Base-by-base conservation (phyloP, 2,329 filamentous ascomycete species). In the Exserohilum rostratum region DNA sequence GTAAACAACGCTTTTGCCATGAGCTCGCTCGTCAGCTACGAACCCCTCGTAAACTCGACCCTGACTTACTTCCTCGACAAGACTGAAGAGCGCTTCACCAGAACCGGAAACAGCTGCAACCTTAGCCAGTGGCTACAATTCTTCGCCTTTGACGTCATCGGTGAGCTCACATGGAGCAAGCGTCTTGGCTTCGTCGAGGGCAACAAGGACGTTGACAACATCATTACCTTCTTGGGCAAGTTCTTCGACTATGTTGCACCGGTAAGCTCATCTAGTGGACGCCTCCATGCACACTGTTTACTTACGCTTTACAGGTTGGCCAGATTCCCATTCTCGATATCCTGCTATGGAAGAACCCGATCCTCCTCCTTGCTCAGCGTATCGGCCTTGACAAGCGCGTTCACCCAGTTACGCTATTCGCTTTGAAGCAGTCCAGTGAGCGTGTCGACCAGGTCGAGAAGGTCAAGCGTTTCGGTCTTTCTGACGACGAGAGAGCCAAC, bases 91-190 rank as follows among this genome's bases (percentile, higher is more conserved):
- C 64, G 77, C 29, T 82, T 77, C 61, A 75, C 75, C 9, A 70
- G 70, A 4, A 76, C 76, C 0, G 74, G 77, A 11, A 57, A 62
- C 25, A 75, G 75, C 20, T 90, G 87, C 66, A 84, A 90, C 67
- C 88, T 91, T 51, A 85, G 85, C 1, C 79, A 81, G 53, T 92
- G 90, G 90, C 77, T 93, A 53, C 90, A 93, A 67, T 92, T 87
- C 69, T 92, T 90, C 63, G 90, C 90, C 0, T 93, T 93, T 66
- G 90, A 93, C 68, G 89, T 92, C 12, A 91, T 91, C 58, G 89
- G 89, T 5, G 87, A 90, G 57, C 84, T 92, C 66, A 91, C 89
- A 0, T 92, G 90, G 76, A 87, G 85, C 70, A 90, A 90, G 70
- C 81, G 88, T 0, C 83, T 91, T 53, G 90, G 90, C 0, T 93